phyloP scores from a whole-genome alignment of 2,329 filamentous ascomycete species.

The Scedosporium boydii region DNA sequence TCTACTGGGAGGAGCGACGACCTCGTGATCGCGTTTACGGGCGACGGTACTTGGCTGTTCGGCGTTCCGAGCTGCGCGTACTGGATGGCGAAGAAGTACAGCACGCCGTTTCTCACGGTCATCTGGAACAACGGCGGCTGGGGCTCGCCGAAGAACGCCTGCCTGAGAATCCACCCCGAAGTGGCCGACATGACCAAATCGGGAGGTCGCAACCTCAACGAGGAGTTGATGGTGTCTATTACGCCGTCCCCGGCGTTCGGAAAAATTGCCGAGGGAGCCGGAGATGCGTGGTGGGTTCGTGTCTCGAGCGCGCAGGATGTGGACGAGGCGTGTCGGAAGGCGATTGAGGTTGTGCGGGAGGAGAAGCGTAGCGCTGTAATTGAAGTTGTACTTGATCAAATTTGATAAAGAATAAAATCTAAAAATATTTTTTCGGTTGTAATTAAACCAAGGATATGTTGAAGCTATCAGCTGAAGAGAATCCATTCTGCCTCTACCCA shows the following conservation, averaged over 20 bases:
- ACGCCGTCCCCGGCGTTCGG: conserved; percentile 13
- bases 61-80: conserved; percentile 12
- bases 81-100: conserved; percentile 12
- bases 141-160: conserved; percentile 11
- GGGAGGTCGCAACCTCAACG: conserved; percentile 8
- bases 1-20: conserved; percentile 2
- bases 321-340: conserved; percentile 10
- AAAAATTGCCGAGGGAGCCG: conserved; percentile 14
- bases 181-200: conserved; percentile 2
- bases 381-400: conserved; percentile 11
- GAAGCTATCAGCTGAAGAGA: no score
- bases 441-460: no score
- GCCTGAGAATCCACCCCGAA: conserved; percentile 12
- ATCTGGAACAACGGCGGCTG: conserved; percentile 14
- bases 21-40: conserved; percentile 11
- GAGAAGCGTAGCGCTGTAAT: conserved; percentile 12
- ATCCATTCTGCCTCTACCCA: no score
- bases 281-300: conserved; percentile 12
- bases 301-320: conserved; percentile 10
- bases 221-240: conserved; percentile 11
- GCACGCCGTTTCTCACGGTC: conserved; percentile 12
- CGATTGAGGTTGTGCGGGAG: conserved; percentile 10
- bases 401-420: neutral
- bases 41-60: conserved; percentile 13
- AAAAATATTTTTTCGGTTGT: no score